phyloP scores from a whole-genome alignment of 164 flowering plant genomes.

The Vitis vinifera region DNA sequence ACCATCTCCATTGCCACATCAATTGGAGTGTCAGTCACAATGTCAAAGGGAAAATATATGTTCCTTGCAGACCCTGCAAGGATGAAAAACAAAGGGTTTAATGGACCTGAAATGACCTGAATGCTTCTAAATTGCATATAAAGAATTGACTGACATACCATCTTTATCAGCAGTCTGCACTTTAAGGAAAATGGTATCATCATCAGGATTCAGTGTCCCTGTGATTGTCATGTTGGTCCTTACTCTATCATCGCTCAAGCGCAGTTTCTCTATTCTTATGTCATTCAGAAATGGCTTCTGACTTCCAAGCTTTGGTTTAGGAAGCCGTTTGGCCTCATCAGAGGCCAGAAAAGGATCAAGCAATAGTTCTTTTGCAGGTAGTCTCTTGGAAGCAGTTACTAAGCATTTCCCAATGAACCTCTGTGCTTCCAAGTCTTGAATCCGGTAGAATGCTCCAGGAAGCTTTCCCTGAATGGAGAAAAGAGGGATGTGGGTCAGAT shows the following conservation, averaged over 20 bases:
- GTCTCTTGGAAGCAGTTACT: constrained; percentile 42
- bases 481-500: background rate
- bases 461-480: constrained; percentile 45
- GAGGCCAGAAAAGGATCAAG: constrained; percentile 45
- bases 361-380: constrained; percentile 52
- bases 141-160: constrained; percentile 27
- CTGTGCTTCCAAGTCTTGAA: constrained; percentile 48
- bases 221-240: constrained; percentile 56
- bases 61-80: constrained; percentile 49
- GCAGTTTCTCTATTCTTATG: constrained; percentile 33
- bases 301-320: constrained; percentile 6
- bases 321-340: constrained; percentile 14
- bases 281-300: constrained; percentile 45
- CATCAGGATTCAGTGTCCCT: constrained; percentile 55
- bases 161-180: constrained; percentile 53
- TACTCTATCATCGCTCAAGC: constrained; percentile 23
- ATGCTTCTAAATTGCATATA: background rate
- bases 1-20: constrained; percentile 67
- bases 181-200: constrained; percentile 51
- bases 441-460: constrained; percentile 42
- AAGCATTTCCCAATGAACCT: constrained; percentile 52
- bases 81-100: background rate
- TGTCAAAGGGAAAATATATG: constrained; percentile 61
- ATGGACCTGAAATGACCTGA: background rate
- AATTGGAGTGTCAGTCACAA: constrained; percentile 43